Percentiles rank a stretch among this genome's conserved stretches.
Conservation (phyloP, 2,329 filamentous ascomycete species). For the Didymella pomorum region DNA sequence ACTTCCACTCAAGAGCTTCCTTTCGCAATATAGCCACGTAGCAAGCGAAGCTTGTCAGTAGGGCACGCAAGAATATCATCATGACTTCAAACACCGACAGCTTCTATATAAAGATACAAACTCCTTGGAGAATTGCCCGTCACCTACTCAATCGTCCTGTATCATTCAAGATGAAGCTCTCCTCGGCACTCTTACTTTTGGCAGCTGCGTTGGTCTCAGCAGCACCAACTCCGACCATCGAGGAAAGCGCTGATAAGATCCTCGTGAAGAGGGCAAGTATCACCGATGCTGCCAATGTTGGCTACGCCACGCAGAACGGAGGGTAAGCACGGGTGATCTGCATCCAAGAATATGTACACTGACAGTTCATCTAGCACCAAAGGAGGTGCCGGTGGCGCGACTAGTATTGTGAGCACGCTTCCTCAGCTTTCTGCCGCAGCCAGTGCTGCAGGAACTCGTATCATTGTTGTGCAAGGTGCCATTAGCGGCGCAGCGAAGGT, state of each 20-base stretch:
- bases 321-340: slow-evolving; percentile 24
- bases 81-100: slow-evolving; percentile 13
- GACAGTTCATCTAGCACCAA: slow-evolving; percentile 52
- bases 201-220: slow-evolving; percentile 22
- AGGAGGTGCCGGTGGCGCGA: slow-evolving; percentile 62
- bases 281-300: slow-evolving; percentile 37
- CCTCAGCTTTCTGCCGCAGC: slow-evolving; percentile 60
- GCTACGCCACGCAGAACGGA: slow-evolving; percentile 58
- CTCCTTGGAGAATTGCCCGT: background rate
- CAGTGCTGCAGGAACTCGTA: slow-evolving; percentile 27
- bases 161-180: slow-evolving; percentile 23
- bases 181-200: slow-evolving; percentile 21
- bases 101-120: slow-evolving; percentile 11
- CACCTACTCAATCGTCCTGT: background rate
- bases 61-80: background rate
- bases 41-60: slow-evolving; percentile 1
- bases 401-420: slow-evolving; percentile 62
- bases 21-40: slow-evolving; percentile 14
- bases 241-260: slow-evolving; percentile 15
- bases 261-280: slow-evolving; percentile 26
- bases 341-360: background rate
- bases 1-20: slow-evolving; percentile 26
- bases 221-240: slow-evolving; percentile 24
- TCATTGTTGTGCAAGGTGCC: slow-evolving; percentile 37
- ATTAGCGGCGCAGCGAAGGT: slow-evolving; percentile 39